Evolutionary conservation across 495 filamentous ascomycete species (phyloP).

Genomic region (Tuber calosporum): DNA sequence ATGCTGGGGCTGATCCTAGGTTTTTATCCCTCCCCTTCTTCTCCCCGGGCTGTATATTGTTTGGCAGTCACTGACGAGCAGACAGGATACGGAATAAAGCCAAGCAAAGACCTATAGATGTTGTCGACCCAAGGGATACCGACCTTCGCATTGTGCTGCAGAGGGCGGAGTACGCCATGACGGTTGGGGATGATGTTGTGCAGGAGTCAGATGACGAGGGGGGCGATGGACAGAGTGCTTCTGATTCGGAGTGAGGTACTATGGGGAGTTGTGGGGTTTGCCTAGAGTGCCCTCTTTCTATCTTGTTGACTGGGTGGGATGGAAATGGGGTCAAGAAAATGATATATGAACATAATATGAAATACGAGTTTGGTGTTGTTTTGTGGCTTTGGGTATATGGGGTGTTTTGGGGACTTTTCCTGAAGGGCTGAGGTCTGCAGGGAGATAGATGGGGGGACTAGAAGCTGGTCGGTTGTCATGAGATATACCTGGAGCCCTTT

Average conservation of each 20-base stretch:
- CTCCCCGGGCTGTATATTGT: slow-evolving; percentile 1
- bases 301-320: background rate
- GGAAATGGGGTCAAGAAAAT: background rate
- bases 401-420: background rate
- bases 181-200: slow-evolving; percentile 37
- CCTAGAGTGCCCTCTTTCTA: background rate
- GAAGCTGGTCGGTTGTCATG: background rate
- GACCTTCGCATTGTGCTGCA: slow-evolving; percentile 61
- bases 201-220: slow-evolving; percentile 38
- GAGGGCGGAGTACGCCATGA: slow-evolving; percentile 64
- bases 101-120: slow-evolving; percentile 58
- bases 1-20: slow-evolving; percentile 77
- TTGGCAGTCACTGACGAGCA: slow-evolving; percentile 14
- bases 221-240: slow-evolving; percentile 32
- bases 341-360: slow-evolving; percentile 1
- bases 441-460: background rate
- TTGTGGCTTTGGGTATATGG: background rate
- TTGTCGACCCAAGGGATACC: slow-evolving; percentile 65
- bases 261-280: background rate
- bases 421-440: background rate
- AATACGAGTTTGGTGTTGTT: background rate
- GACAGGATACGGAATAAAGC: slow-evolving; percentile 61
- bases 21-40: slow-evolving; percentile 39
- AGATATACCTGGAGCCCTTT: background rate
- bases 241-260: slow-evolving; percentile 18